Conservation (phyloP, 1,284 basidiomycete genomes). For the Puccinia novopanici region DNA sequence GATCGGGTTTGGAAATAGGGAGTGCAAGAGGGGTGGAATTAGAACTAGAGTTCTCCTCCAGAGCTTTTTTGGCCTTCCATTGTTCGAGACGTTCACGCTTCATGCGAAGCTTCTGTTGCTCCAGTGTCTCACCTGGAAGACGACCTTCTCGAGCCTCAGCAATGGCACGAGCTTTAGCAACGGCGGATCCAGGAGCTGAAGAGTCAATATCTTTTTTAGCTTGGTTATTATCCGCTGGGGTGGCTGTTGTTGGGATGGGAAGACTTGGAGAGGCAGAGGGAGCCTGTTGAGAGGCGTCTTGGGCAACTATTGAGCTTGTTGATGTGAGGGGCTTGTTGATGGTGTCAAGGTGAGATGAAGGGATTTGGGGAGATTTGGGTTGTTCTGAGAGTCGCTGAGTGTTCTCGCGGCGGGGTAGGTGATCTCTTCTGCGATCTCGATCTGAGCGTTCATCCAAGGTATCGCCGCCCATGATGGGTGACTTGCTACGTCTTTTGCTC, state of each 20-base stretch:
- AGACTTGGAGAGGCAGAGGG: neutral
- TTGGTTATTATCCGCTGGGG: neutral
- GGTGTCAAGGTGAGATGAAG: neutral
- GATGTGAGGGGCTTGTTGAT: neutral
- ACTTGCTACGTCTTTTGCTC: conserved; percentile 37
- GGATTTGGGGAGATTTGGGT: neutral
- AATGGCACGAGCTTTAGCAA: conserved; percentile 41
- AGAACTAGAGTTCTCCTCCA: conserved; percentile 38
- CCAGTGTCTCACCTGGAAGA: conserved; percentile 49
- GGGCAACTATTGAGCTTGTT: neutral
- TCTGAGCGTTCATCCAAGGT: conserved; percentile 20
- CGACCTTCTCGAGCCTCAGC: conserved; percentile 49
- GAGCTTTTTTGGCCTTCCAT: conserved; percentile 50
- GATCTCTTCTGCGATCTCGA: conserved; percentile 46
- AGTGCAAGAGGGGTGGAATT: conserved; percentile 15
- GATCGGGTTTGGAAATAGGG: conserved; percentile 14
- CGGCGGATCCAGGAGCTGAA: conserved; percentile 44
- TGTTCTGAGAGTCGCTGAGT: conserved; percentile 1
- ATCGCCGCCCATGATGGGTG: neutral
- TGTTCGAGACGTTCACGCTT: conserved; percentile 51
- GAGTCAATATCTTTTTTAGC: conserved; percentile 13
- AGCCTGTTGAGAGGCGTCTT: neutral
- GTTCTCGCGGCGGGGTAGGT: conserved; percentile 7
- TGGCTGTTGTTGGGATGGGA: neutral
- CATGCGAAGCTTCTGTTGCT: conserved; percentile 51